phyloP scores from a whole-genome alignment of 2,329 filamentous ascomycete species.

The Fusarium sp. region DNA sequence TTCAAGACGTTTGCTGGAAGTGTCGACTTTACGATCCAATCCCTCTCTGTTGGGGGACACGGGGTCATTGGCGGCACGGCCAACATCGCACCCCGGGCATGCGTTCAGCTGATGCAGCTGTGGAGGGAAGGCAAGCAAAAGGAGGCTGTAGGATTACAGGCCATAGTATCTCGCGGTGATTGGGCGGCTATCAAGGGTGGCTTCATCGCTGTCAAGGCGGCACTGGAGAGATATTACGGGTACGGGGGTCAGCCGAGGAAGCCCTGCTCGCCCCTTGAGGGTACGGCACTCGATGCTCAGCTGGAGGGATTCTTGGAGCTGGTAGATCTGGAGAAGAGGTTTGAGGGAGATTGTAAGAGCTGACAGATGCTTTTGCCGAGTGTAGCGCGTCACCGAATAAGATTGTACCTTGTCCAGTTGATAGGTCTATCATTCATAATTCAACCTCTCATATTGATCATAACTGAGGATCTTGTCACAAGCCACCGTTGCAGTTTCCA shows the following conservation, averaged over 20 bases:
- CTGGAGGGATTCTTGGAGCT: constrained; percentile 39
- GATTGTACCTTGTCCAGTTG: neutral
- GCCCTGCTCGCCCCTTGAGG: constrained; percentile 31
- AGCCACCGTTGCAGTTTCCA: neutral
- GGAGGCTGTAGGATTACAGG: constrained; percentile 72
- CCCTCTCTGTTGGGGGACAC: constrained; percentile 74
- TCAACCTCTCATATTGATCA: neutral
- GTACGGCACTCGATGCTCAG: constrained; percentile 35
- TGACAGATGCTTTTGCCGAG: neutral
- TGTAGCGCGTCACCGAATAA: neutral
- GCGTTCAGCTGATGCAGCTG: constrained; percentile 69
- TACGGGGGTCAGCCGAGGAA: constrained; percentile 70
- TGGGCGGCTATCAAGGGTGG: constrained; percentile 77
- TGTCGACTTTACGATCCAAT: constrained; percentile 79
- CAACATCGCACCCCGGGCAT: constrained; percentile 75
- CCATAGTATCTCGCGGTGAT: constrained; percentile 72
- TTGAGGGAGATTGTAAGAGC: constrained; percentile 45
- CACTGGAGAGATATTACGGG: constrained; percentile 68
- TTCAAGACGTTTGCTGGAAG: constrained; percentile 80
- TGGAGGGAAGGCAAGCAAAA: constrained; percentile 67
- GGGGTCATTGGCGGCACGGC: constrained; percentile 78
- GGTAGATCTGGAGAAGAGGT: constrained; percentile 30
- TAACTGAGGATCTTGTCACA: neutral
- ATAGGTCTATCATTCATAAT: neutral
- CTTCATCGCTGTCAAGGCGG: constrained; percentile 75